phyloP scores from a whole-genome alignment of 441 rosid genomes.

The Pelargonium fulgidum region DNA sequence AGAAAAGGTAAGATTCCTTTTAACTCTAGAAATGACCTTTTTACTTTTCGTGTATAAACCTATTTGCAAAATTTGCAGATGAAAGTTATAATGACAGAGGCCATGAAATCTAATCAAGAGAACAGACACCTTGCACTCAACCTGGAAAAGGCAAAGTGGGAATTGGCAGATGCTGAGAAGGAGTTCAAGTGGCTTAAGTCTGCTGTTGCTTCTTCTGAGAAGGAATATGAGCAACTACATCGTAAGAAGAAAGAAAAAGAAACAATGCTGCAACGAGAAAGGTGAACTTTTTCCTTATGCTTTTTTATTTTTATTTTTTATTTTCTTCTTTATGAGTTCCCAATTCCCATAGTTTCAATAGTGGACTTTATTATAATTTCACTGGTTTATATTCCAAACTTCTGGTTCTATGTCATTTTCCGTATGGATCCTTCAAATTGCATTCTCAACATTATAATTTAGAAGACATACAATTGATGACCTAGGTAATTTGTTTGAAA shows the following conservation, averaged over 20 bases:
- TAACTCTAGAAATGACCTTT: constrained; percentile 3
- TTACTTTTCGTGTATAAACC: neutral
- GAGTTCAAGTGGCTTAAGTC: constrained; percentile 83
- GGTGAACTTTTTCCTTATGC: constrained; percentile 32
- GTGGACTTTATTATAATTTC: neutral
- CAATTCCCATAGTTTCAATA: neutral
- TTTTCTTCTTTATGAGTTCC: neutral
- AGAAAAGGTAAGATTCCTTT: constrained; percentile 53
- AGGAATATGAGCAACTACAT: constrained; percentile 73
- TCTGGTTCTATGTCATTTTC: neutral
- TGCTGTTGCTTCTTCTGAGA: constrained; percentile 61
- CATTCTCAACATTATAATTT: neutral
- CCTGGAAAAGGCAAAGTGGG: constrained; percentile 69
- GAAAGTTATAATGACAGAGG: constrained; percentile 64
- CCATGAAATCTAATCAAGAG: constrained; percentile 56
- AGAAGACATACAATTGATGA: neutral
- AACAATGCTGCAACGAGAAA: constrained; percentile 59
- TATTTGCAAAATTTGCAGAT: constrained; percentile 44
- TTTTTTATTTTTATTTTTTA: neutral
- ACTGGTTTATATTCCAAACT: neutral
- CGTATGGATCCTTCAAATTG: neutral
- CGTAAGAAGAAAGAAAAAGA: constrained; percentile 48
- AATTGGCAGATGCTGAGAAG: constrained; percentile 78
- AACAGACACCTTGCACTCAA: constrained; percentile 54
- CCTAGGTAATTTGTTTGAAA: neutral